Base-by-base conservation (phyloP, 106 monocot genomes). In the Alisma plantagoaquatica region DNA sequence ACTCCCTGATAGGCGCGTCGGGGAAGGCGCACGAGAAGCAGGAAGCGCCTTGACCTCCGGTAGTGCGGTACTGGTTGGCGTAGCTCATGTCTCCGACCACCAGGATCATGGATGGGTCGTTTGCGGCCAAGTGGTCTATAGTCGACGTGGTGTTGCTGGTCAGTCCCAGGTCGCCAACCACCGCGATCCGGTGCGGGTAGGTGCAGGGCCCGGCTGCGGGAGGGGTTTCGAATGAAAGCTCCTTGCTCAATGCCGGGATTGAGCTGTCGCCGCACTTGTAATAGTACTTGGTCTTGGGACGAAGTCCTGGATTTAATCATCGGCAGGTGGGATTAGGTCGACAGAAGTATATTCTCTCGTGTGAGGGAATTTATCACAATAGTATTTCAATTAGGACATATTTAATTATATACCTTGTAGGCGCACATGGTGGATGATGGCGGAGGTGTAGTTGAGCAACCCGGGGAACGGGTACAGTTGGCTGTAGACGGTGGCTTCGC, bases 21-120 rank as follows among this genome's bases (percentile, higher is more conserved):
- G 92, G 87, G 33, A 87, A 93, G 17, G 82, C 45, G 47, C 92
- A 87, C 2, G 87, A 87, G 47, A 70, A 87, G 71, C 93, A 87
- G 22, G 73, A 17, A 49, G 62, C 77, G 16, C 93, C 93, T 51
- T 77, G 77, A 2, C 79, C 87, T 21, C 92, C 92, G 3, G 79
- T 93, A 0, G 92, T 93, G 33, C 22, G 65, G 46, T 93, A 93
- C 49, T 87, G 92, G 57, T 93, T 75, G 19, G 92, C 92, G 47
- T 93, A 93, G 23, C 46, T 70, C 56, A 93, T 29, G 48, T 93
- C 92, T 15, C 92, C 92, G 15, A 87, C 79, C 69, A 93, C 72
- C 32, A 93, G 46, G 29, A 93, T 56, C 72, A 93, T 49, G 0
- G 79, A 71, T 0, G 92, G 92, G 64, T 87, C 72, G 30, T 93